phyloP scores from a whole-genome alignment of 108 stramenopile genomes.

The Nitzschia inconspicua region DNA sequence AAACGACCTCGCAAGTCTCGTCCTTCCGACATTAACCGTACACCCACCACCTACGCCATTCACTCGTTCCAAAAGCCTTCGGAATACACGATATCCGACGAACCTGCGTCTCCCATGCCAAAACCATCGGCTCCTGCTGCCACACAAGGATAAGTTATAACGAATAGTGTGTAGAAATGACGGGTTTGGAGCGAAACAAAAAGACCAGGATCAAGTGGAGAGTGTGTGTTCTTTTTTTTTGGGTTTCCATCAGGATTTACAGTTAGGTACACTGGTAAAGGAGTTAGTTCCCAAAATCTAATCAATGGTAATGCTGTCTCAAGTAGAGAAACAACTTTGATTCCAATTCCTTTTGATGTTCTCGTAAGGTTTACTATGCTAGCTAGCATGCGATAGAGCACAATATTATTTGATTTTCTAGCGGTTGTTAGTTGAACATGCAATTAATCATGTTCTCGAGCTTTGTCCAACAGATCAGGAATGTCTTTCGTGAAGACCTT shows the following conservation, averaged over 20 bases:
- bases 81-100: slow-evolving; percentile 73
- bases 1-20: slow-evolving; percentile 80
- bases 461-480: slow-evolving; percentile 79
- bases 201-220: too few species aligned
- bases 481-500: slow-evolving; percentile 85
- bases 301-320: too few species aligned
- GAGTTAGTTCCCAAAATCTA: too few species aligned
- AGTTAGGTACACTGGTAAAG: too few species aligned
- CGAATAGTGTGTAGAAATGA: too few species aligned
- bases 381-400: too few species aligned
- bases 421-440: neutral
- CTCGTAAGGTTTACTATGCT: too few species aligned
- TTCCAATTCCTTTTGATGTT: too few species aligned
- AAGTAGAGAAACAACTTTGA: too few species aligned
- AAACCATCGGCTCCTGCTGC: slow-evolving; percentile 14
- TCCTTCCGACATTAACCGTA: slow-evolving; percentile 81
- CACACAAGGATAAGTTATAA: slow-evolving; percentile 15
- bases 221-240: too few species aligned
- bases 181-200: too few species aligned
- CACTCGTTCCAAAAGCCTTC: slow-evolving; percentile 55
- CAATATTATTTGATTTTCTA: neutral
- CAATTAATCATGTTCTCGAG: slow-evolving; percentile 38
- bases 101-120: slow-evolving; percentile 23
- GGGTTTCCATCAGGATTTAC: too few species aligned
- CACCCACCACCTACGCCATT: slow-evolving; percentile 55